Base-by-base conservation (phyloP, 306 rosid species). In the Quercus ilex region DNA sequence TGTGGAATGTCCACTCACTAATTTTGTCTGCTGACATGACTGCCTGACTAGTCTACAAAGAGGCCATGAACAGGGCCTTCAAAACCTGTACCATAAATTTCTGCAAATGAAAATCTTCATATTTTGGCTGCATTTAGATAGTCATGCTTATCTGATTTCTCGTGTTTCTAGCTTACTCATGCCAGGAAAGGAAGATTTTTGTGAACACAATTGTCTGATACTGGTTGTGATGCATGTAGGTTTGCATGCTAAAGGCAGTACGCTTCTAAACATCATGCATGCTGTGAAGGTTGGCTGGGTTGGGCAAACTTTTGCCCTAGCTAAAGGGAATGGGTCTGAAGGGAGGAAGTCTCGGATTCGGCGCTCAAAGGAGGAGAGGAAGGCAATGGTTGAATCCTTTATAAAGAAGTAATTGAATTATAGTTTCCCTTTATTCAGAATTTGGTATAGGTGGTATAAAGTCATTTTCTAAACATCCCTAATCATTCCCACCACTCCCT, bases 281-380 rank as follows among this genome's bases (percentile, higher is more conserved):
- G 85, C 94, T 51, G 19, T 91, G 23, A 91, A 89, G 86, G 83
- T 89, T 82, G 91, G 98, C 6, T 90, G 96, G 93, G 84, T 80
- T 17, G 95, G 94, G 81, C 89, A 79, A 86, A 87, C 97, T 4
- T 92, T 93, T 87, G 99, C 96, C 85, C 93, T 96, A 25, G 98
- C 99, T 31, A 91, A 86, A 82, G 80, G 82, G 63, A 96, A 93
- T 79, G 98, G 90, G 55, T 87, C 94, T 52, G 94, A 93, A 59
- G 90, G 93, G 43, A 91, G 86, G 87, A 96, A 87, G 81, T 56
- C 96, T 23, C 89, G 98, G 25, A 90, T 91, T 84, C 94, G 98
- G 71, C 96, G 89, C 41, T 91, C 98, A 30, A 96, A 96, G 86
- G 88, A 93, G 81, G 94, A 96, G 85, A 81, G 98, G 81, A 96